A percentile compares a stretch with the other conserved stretches of the same genome.
Conservation (phyloP, 2,329 filamentous ascomycete species). For the Aquanectria penicillioides region DNA sequence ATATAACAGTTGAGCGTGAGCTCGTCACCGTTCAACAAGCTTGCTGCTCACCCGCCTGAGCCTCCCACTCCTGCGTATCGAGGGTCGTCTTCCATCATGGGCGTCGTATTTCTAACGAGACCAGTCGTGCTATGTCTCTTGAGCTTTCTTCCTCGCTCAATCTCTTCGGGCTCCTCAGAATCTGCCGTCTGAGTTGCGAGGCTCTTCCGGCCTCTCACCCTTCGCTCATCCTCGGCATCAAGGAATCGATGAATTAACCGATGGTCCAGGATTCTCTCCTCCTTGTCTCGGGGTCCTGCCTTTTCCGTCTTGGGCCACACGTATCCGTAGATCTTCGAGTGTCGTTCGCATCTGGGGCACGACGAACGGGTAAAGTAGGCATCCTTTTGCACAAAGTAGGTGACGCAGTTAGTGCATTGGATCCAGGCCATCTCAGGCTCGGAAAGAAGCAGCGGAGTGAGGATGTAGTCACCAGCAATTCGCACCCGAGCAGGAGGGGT, state of each 20-base stretch:
- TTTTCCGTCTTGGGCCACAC: conserved; percentile 95
- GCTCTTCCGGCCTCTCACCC: conserved; percentile 56
- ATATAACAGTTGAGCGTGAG: too few relatives aligned
- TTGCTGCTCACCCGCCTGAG: conserved; percentile 47
- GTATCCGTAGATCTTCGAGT: conserved; percentile 95
- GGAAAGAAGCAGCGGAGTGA: conserved; percentile 79
- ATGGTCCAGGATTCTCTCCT: conserved; percentile 81
- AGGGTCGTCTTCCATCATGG: conserved; percentile 32
- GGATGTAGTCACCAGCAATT: conserved; percentile 81
- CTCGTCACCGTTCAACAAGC: conserved; percentile 36
- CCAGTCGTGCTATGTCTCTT: conserved; percentile 26
- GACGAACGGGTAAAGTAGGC: conserved; percentile 87
- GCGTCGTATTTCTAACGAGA: conserved; percentile 15
- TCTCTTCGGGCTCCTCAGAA: conserved; percentile 38
- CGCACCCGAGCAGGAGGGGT: conserved; percentile 55
- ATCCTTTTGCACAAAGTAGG: conserved; percentile 86
- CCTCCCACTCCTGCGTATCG: conserved; percentile 48
- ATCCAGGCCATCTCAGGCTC: conserved; percentile 86
- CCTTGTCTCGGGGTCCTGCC: conserved; percentile 77
- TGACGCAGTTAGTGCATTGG: conserved; percentile 84
- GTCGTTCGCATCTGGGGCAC: conserved; percentile 92
- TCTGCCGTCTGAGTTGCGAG: conserved; percentile 41
- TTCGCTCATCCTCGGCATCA: conserved; percentile 73
- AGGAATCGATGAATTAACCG: conserved; percentile 88
- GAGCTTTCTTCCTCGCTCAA: conserved; percentile 39